Evolutionary conservation across 2,329 filamentous ascomycete genomes (phyloP), one percentile per base, ranked within the genome.

Genomic region (Penicillium olsonii): DNA sequence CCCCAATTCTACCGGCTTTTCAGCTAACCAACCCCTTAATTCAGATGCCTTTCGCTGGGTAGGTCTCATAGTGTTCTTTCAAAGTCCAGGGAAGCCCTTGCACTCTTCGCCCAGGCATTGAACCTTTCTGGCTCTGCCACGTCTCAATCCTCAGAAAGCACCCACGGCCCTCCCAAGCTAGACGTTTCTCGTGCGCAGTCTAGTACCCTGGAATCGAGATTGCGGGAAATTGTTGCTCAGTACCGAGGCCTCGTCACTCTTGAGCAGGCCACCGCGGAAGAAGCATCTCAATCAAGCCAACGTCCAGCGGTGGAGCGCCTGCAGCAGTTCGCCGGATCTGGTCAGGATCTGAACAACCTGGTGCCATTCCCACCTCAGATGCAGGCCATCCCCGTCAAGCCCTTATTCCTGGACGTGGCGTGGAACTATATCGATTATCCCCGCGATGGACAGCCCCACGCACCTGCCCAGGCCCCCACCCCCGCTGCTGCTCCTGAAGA

Each of bases 361-460:
- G 92, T 97, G 39, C 82, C 85, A 4, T 96, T 92, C 69, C 94
- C 94, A 11, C 92, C 92, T 1, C 88, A 85, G 66, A 75, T 96
- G 58, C 84, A 89, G 54, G 81, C 87, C 1, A 84, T 97, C 33
- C 91, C 94, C 0, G 87, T 96, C 44, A 99, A 99, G 76, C 94
- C 94, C 22, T 79, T 97, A 27, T 97, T 97, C 78, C 83, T 97
- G 51, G 94, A 99, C 66, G 87, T 96, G 7, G 94, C 94, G 9
- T 99, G 90, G 88, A 97, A 97, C 68, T 97, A 96, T 68, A 92
- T 99, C 54, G 84, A 90, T 41, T 99, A 99, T 66, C 91, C 92
- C 0, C 85, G 84, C 27, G 84, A 84, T 53, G 60, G 48, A 18
- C 55, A 59, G 19, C 56, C 58, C 26, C 63, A 65, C 51, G 62